Evolutionary conservation across 768 basidiomycete species (phyloP).

Genomic region (Kwoniella dejecticola): DNA sequence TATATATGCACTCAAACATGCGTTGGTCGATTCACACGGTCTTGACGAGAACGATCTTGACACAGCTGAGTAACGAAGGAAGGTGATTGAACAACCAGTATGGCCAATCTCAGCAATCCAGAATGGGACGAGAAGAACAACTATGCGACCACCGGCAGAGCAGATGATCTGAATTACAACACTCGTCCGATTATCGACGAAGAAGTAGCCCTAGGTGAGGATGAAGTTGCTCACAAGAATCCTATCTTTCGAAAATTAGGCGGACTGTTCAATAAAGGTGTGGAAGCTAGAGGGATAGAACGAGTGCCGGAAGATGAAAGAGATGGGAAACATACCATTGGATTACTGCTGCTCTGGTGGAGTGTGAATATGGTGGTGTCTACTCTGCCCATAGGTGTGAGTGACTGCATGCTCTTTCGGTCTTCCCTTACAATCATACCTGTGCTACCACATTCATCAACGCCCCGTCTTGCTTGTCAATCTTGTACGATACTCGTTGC

Average conservation of each 20-base stretch:
- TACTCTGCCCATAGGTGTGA: conserved; percentile 61
- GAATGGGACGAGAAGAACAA: not conserved
- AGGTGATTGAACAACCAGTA: not conserved
- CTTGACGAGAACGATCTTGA: too few relatives aligned
- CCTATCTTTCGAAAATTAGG: conserved; percentile 40
- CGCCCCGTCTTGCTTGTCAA: too few relatives aligned
- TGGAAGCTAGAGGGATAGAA: conserved; percentile 64
- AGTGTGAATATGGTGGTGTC: conserved; percentile 61
- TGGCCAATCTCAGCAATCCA: not conserved
- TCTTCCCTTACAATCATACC: too few relatives aligned
- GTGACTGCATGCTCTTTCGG: conserved; percentile 1
- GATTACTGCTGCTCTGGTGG: conserved; percentile 51
- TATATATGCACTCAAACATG: too few relatives aligned
- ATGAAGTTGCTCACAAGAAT: conserved; percentile 6
- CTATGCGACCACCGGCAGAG: not conserved
- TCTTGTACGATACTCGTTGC: too few relatives aligned
- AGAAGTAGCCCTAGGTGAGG: conserved; percentile 6
- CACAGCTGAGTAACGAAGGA: too few relatives aligned
- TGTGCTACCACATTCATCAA: too few relatives aligned
- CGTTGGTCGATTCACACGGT: too few relatives aligned
- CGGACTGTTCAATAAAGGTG: conserved; percentile 60
- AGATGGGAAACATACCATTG: conserved; percentile 56
- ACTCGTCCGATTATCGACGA: not conserved
- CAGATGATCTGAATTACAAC: conserved; percentile 1
- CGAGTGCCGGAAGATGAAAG: conserved; percentile 62